Evolutionary conservation across 352 stramenopile genomes (phyloP), one percentile per base, ranked within the genome.

Genomic region (Phytophthora pisi): DNA sequence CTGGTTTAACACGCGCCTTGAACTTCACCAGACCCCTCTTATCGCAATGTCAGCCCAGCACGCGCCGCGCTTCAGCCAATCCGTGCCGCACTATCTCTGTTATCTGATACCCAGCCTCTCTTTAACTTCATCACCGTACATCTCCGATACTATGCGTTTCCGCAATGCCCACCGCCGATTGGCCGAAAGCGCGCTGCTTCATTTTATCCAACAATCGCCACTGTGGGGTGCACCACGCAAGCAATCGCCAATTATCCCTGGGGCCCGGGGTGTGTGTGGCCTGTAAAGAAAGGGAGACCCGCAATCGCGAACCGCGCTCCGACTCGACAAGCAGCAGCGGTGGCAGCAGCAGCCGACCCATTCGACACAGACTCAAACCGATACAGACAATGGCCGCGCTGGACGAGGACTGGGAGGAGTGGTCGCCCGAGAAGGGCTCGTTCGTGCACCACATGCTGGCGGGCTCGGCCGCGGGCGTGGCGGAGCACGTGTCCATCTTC

Each of bases 401-500:
- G 40, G 88, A 95, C 58, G 89, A 97, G 62, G 91, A 97, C 74
- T 97, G 90, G 90, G 94, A 98, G 61, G 94, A 98, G 68, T 98
- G 94, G 93, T 88, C 92, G 57, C 92, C 92, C 30, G 86, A 96
- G 67, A 96, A 95, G 62, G 89, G 92, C 11, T 97, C 93, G 13
- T 99, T 99, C 82, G 74, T 92, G 60, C 80, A 97, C 66, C 97
- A 99, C 80, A 98, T 98, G 79, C 66, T 98, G 16, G 96, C 97
- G 13, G 96, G 96, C 16, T 98, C 90, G 36, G 82, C 97, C 49
- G 97, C 97, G 6, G 98, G 98, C 54, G 92, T 99, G 38, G 92
- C 95, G 13, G 98, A 99, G 82, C 97, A 99, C 78, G 92, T 97
- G 28, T 89, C 97, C 40, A 98, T 99, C 58, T 99, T 99, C 81